Percentiles rank a stretch among this genome's conserved stretches.
Evolutionary conservation across 2,329 filamentous ascomycete genomes (phyloP).

Genomic region (Fusarium algeriense): DNA sequence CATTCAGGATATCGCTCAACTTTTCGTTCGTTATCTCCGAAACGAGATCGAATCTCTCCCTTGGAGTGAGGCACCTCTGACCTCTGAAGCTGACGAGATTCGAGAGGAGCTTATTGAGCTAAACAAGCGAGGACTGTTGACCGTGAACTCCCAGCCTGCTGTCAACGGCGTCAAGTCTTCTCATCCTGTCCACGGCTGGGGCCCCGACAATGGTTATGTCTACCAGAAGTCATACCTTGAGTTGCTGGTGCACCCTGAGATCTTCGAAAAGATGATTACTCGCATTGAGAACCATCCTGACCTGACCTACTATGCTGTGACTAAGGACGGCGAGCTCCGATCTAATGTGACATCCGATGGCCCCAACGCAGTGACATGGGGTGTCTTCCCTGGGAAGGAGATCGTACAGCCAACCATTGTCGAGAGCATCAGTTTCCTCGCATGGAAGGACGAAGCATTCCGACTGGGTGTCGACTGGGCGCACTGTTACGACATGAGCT

Average conservation of each 20-base stretch:
- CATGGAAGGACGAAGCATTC: constrained; percentile 99
- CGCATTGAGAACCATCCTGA: constrained; percentile 83
- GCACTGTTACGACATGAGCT: constrained; percentile 83
- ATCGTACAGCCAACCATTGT: constrained; percentile 99
- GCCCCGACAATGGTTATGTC: constrained; percentile 92
- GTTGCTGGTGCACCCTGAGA: constrained; percentile 83
- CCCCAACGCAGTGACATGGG: constrained; percentile 99
- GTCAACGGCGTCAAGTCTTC: constrained; percentile 91
- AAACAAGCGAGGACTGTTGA: constrained; percentile 88
- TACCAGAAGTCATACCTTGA: constrained; percentile 99
- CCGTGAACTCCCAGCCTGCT: constrained; percentile 97
- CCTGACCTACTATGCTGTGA: constrained; percentile 94
- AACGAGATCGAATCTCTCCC: constrained; percentile 85
- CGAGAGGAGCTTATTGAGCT: constrained; percentile 81
- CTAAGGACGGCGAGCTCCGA: constrained; percentile 81
- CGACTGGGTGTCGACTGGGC: constrained; percentile 93
- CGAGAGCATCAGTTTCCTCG: constrained; percentile 95
- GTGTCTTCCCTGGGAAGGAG: constrained; percentile 98
- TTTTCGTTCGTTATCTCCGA: constrained; percentile 88
- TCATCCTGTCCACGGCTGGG: constrained; percentile 92
- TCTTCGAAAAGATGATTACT: constrained; percentile 81
- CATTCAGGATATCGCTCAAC: constrained; percentile 81
- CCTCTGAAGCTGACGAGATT: constrained; percentile 83
- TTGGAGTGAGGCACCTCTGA: constrained; percentile 93
- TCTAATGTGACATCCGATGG: constrained; percentile 88